Evolutionary conservation across 257 asterid genomes (phyloP).

Genomic region (Vinca minor): DNA sequence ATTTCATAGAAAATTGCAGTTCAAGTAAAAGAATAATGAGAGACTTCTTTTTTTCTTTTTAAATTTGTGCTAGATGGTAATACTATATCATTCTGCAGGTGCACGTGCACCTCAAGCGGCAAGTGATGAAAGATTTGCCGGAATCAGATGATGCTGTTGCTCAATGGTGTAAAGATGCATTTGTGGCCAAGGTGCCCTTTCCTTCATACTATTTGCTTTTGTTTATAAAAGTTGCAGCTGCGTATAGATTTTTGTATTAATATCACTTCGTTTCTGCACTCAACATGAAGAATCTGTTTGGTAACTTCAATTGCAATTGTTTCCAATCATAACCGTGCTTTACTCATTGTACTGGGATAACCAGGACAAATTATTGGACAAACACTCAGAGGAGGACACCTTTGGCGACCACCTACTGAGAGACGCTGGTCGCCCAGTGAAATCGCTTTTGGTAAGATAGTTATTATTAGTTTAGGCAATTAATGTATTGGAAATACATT

Average conservation of each 20-base stretch:
- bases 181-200: slow-evolving; percentile 60
- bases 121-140: slow-evolving; percentile 74
- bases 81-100: slow-evolving; percentile 35
- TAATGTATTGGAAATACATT: not conserved
- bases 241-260: not conserved
- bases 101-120: slow-evolving; percentile 80
- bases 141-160: slow-evolving; percentile 71
- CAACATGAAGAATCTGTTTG: not conserved
- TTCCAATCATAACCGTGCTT: slow-evolving; percentile 7
- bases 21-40: no score
- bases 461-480: slow-evolving; percentile 1
- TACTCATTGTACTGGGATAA: not conserved
- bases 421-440: slow-evolving; percentile 63
- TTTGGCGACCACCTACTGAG: slow-evolving; percentile 52
- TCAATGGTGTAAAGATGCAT: slow-evolving; percentile 84
- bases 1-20: not conserved
- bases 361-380: slow-evolving; percentile 82
- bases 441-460: slow-evolving; percentile 64
- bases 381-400: slow-evolving; percentile 50
- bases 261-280: not conserved
- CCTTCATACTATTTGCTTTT: not conserved
- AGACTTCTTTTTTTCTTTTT: not conserved
- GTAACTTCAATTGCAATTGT: not conserved
- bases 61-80: not conserved
- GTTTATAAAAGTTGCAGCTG: not conserved